Base-by-base conservation (phyloP, 495 filamentous ascomycete genomes). In the Lophium mytilinum region DNA sequence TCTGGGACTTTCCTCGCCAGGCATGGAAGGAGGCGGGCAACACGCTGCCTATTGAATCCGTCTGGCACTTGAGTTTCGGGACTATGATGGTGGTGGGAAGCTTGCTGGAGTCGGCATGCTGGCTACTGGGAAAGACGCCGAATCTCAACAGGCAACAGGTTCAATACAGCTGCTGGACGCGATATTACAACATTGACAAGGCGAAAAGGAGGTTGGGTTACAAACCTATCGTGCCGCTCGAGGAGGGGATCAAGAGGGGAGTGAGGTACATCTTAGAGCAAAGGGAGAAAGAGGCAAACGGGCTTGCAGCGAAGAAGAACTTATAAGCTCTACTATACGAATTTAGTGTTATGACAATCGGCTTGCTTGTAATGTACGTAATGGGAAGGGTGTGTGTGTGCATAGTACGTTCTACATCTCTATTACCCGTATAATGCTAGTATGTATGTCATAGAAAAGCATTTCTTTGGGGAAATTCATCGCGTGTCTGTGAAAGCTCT, bases 1-100 rank as follows among this genome's bases (percentile, higher is more conserved):
- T 98, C 78, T 98, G 92, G 92, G 94, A 98, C 68, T 86, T 92
- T 64, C 79, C 83, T 37, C 84, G 88, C 39, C 78, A 81, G 39
- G 79, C 92, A 34, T 97, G 90, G 90, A 79, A 66, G 14, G 62
- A 62, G 15, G 70, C 72, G 9, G 72, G 71, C 6, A 69, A 73
- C 45, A 64, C 61, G n/a, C 40, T 66, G 35, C 57, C 62, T 9
- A 37, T 63, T 1, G 58, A 9, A 1, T 69, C 86, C 68, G 82
- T 90, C 17, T 87, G 84, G 82, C 74, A 76, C 4, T 76, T 97
- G 52, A 76, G 81, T 7, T 78, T 82, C 54, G 79, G 79, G 37
- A 55, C 89, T 9, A 82, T 87, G 12, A 67, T 84, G 49, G 58
- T 77, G 4, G 72, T 96, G 33, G 91, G 87, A 11, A 80, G 71